Evolutionary conservation across 1,284 basidiomycete species (phyloP), one percentile per base, ranked within the genome.

Genomic region (Marasmius sp.): DNA sequence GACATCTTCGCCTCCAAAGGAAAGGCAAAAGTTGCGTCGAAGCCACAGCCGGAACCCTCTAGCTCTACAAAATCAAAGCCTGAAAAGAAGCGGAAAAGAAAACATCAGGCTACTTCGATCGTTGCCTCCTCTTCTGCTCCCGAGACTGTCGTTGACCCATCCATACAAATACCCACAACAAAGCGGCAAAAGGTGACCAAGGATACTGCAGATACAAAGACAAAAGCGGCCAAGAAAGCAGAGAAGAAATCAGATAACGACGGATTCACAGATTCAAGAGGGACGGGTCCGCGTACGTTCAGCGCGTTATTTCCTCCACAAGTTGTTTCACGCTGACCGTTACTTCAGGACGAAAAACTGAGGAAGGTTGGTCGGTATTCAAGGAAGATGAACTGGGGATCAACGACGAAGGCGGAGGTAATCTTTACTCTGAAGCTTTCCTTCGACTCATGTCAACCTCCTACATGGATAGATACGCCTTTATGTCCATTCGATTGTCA

Each of bases 311-410:
- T 11, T 47, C 36, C 20, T 11, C 50, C 60, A 5, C 33, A 36
- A 8, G 12, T 50, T 51, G 61, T 57, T 45, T 59, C 45, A 27
- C n/a, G 16, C 16, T 41, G 51, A 22, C 18, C 64, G 68, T 12
- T 59, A 61, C 51, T 54, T 57, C 70, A 94, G 94, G 92, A 62
- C 85, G 85, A 43, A 89, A 82, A 74, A 96, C 94, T 0, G 91
- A 91, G 63, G 94, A 96, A 73, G 94, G 94, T 0, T 95, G 85
- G 78, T 73, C 79, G 38, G 86, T 96, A 41, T 96, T 89, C 75
- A 95, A 94, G 72, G 94, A 94, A 73, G 91, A 89, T 66, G 94
- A 95, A 68, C 83, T 96, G 11, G 85, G 88, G 12, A 91, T 96
- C 63, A 78, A 81, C 59, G 80, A 85, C 59, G 81, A 85, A 64